Evolutionary conservation across 2,329 filamentous ascomycete species (phyloP).

Genomic region (Clarireedia sp.): DNA sequence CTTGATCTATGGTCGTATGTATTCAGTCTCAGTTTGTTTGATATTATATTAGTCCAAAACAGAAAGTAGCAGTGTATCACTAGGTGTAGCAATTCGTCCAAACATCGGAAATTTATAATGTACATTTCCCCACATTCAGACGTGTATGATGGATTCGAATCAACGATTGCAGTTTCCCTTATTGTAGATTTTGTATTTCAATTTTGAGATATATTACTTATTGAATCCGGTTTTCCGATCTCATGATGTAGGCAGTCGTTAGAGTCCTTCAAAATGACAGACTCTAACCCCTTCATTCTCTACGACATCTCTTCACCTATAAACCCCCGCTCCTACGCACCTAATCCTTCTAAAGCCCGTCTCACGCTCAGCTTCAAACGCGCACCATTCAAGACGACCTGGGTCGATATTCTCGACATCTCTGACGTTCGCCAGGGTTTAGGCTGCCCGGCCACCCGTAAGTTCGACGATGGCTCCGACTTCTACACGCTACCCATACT

Average conservation of each 20-base stretch:
- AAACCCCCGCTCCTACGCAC: background rate
- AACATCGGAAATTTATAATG: too few relatives aligned
- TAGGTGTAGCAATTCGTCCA: too few relatives aligned
- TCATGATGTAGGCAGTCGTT: background rate
- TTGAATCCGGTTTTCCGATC: background rate
- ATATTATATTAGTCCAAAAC: too few relatives aligned
- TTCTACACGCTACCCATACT: slow-evolving; percentile 55
- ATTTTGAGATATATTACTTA: background rate
- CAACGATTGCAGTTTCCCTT: background rate
- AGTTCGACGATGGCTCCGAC: slow-evolving; percentile 47
- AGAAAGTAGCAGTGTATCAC: too few relatives aligned
- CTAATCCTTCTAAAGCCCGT: background rate
- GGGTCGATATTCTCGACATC: background rate
- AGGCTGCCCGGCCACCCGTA: slow-evolving; percentile 41
- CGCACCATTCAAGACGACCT: background rate
- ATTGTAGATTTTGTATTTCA: background rate
- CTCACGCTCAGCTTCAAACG: background rate
- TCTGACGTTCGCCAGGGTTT: slow-evolving; percentile 37
- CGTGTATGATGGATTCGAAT: background rate
- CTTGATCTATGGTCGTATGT: too few relatives aligned
- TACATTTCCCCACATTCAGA: background rate
- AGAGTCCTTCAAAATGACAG: background rate
- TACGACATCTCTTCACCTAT: background rate
- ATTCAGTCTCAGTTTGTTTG: too few relatives aligned
- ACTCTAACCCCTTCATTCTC: background rate